Conservation (phyloP, 805 yeast genomes). For the Schizosaccharomyces osmophilus region DNA sequence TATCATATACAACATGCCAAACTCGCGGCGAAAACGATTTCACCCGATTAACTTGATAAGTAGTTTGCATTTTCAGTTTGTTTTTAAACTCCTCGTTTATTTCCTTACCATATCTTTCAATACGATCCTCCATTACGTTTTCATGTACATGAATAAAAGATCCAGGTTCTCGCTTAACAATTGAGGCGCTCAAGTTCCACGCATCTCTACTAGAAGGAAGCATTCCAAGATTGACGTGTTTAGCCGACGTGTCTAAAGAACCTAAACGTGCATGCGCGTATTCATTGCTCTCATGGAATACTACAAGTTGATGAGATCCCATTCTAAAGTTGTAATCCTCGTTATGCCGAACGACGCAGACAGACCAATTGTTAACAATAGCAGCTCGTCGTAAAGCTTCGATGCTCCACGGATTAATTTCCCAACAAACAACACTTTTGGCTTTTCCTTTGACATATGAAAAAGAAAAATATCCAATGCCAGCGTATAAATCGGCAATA, state of each 20-base stretch:
- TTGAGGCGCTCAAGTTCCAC: constrained; percentile 21
- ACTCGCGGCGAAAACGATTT: not conserved
- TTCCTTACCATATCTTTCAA: not conserved
- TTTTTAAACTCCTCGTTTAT: not conserved
- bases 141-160: constrained; percentile 42
- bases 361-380: constrained; percentile 19
- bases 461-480: constrained; percentile 65
- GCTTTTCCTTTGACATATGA: constrained; percentile 37
- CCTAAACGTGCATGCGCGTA: constrained; percentile 18
- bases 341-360: constrained; percentile 15
- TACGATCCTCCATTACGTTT: constrained; percentile 26
- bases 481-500: constrained; percentile 53
- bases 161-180: constrained; percentile 1
- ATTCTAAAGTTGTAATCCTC: constrained; percentile 12
- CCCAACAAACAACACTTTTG: constrained; percentile 43
- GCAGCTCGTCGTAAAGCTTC: constrained; percentile 44
- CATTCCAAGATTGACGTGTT: constrained; percentile 55
- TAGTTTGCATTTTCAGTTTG: not conserved
- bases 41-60: not conserved
- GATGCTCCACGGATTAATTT: constrained; percentile 62
- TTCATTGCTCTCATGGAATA: constrained; percentile 7
- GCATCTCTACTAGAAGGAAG: constrained; percentile 45
- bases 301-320: constrained; percentile 7
- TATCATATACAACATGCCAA: not conserved
- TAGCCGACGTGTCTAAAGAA: constrained; percentile 12